These are phyloP conservation scores for Neofusicoccum cordaticola DNA, from an alignment of 2,329 filamentous ascomycete genomes.

Conservation along the genomic window DNA sequence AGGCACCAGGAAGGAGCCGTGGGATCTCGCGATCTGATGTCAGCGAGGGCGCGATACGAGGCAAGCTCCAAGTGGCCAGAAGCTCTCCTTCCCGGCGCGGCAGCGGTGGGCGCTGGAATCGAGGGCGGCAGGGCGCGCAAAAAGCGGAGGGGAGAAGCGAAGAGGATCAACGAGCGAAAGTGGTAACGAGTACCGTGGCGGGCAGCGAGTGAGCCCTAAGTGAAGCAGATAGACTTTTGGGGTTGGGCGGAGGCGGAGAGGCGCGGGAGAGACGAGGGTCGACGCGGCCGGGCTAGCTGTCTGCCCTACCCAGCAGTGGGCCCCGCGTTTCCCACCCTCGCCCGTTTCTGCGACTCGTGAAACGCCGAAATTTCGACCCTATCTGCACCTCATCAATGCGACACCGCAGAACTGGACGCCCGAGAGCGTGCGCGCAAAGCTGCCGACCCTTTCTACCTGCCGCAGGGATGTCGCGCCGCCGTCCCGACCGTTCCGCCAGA, in stretches of 20 bases:
- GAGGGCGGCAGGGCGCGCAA: neutral
- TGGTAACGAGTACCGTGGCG: conserved; percentile 18
- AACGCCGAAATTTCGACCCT: neutral
- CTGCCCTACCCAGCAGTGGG: neutral
- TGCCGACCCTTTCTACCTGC: too few species aligned
- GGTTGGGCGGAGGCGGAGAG: conserved; percentile 6
- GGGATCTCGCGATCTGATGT: neutral
- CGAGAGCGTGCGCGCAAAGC: neutral
- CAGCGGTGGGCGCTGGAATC: neutral
- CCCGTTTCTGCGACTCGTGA: neutral
- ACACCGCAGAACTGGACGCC: neutral
- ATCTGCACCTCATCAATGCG: conserved; percentile 7
- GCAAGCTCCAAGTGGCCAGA: neutral
- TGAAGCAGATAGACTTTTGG: neutral
- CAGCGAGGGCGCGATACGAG: conserved; percentile 10
- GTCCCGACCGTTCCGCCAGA: conserved; percentile 9
- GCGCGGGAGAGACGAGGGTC: neutral
- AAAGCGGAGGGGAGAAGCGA: neutral
- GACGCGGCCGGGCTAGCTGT: neutral
- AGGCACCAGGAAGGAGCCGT: neutral
- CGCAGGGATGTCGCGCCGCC: neutral
- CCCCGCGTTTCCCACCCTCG: neutral
- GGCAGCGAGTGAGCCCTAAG: conserved; percentile 1
- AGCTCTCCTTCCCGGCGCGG: neutral
- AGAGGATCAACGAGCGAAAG: conserved; percentile 16